Base-by-base conservation (phyloP, 1,284 basidiomycete species). In the Puccinia novopanici region DNA sequence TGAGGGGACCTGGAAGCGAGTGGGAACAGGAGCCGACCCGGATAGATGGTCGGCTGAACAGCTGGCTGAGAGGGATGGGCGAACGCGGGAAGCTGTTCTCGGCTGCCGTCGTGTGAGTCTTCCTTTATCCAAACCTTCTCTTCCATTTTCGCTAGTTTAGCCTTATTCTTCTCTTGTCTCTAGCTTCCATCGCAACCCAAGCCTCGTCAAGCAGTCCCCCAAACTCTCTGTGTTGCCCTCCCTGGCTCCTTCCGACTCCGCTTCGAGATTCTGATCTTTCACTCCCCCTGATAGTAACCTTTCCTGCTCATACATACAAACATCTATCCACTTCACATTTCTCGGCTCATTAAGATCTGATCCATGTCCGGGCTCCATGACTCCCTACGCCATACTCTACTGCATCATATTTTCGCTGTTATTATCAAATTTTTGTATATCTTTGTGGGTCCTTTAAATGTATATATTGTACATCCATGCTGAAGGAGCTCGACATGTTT, bases 191-290 rank as follows among this genome's bases (percentile, higher is more conserved):
- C 54, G 24, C 3, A 19, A 72, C 19, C 27, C 54, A 72, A 48
- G 42, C 63, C 63, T 48, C 6, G 22, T 22, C 27, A n/a, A 24
- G 12, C 45, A 17, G 3, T 37, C 27, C 15, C 37, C 48, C n/a
- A 17, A 40, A 40, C 0, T 22, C n/a, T 22, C 42, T 12, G 63
- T 15, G 12, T 67, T 67, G 37, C 63, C 63, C 48, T 67, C 42
- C 3, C 15, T 67, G 63, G 42, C 37, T 17, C 63, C 63, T 48
- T 67, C 63, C n/a, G 63, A 67, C 15, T 67, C 42, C 42, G 63
- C 63, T 45, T 67, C 63, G 2, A 67, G 63, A 48, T 13, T 67
- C 6, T 27, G 63, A 67, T 48, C 34, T 4, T 34, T 34, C 34
- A 34, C 34, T 34, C 34, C 34, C 34, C 34, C 34, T 34, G 1